Conservation (phyloP, 1,139 yeast genomes). For the Pichia sp. region DNA sequence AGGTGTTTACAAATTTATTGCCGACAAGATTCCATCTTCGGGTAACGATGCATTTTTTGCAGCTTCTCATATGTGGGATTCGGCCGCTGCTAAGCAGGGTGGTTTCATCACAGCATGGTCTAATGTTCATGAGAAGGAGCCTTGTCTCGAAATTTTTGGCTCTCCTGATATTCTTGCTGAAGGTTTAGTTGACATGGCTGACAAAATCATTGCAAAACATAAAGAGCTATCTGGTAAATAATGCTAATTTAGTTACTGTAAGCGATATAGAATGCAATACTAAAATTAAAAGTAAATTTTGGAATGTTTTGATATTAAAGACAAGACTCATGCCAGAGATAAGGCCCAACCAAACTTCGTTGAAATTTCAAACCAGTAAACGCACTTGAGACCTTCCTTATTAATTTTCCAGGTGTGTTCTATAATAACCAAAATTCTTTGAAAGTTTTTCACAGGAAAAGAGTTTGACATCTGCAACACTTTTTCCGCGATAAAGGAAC, state of each 20-base stretch:
- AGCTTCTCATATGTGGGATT: conserved; percentile 30
- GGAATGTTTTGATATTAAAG: neutral
- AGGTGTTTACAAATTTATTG: conserved; percentile 26
- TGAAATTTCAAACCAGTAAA: conserved; percentile 24
- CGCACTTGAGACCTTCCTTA: conserved; percentile 16
- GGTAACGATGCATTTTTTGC: conserved; percentile 26
- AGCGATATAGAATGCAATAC: too few relatives aligned
- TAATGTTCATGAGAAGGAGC: conserved; percentile 26
- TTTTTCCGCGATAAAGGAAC: conserved; percentile 35
- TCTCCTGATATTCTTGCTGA: conserved; percentile 26
- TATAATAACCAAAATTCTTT: conserved; percentile 20
- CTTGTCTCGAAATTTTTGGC: conserved; percentile 27
- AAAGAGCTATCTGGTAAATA: conserved; percentile 15
- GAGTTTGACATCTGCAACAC: conserved; percentile 30
- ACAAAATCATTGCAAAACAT: conserved; percentile 26
- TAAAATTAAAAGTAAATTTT: neutral
- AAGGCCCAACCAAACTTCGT: conserved; percentile 23
- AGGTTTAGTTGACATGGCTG: conserved; percentile 27
- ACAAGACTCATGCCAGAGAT: conserved; percentile 15
- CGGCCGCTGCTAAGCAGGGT: conserved; percentile 27
- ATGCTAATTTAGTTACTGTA: neutral
- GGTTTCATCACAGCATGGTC: conserved; percentile 30
- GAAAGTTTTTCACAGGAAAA: conserved; percentile 26
- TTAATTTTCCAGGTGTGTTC: conserved; percentile 19
- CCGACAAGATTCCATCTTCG: conserved; percentile 27